These are phyloP conservation scores for Rhamnella rubrinervis DNA, from an alignment of 331 rosid genomes.

Conservation along the genomic window DNA sequence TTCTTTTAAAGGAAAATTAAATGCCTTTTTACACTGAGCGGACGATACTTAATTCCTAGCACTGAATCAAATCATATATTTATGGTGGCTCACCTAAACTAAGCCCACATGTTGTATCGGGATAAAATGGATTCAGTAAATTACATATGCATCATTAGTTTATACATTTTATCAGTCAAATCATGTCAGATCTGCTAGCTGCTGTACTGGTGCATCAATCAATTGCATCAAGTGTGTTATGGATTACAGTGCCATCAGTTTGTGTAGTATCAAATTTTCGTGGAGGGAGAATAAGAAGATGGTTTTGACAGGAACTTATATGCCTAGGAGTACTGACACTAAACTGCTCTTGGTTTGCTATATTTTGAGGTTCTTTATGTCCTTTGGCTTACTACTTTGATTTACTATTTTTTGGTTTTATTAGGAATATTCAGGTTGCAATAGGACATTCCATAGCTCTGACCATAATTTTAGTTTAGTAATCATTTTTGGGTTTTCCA, in stretches of 20 bases:
- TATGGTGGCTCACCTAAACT: no score
- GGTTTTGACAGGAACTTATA: no score
- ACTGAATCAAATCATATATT: no score
- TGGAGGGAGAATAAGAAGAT: no score
- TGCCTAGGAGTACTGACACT: background rate
- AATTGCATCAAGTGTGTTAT: constrained; percentile 1
- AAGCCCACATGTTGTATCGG: no score
- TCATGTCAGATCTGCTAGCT: constrained; percentile 9
- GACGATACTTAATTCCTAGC: no score
- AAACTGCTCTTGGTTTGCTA: background rate
- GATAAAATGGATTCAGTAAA: no score
- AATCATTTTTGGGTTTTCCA: constrained; percentile 27
- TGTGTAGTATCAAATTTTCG: background rate
- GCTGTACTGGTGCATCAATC: background rate
- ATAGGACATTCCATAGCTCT: background rate
- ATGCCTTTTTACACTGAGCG: no score
- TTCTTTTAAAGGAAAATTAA: no score
- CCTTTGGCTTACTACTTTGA: background rate
- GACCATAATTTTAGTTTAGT: background rate
- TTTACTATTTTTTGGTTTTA: background rate
- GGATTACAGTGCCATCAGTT: background rate
- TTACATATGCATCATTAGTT: no score
- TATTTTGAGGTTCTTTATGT: background rate
- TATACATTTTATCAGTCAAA: constrained; percentile 9
- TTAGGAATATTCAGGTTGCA: background rate